phyloP scores from a whole-genome alignment of 1,284 basidiomycete genomes.

The Vanrija humicola region DNA sequence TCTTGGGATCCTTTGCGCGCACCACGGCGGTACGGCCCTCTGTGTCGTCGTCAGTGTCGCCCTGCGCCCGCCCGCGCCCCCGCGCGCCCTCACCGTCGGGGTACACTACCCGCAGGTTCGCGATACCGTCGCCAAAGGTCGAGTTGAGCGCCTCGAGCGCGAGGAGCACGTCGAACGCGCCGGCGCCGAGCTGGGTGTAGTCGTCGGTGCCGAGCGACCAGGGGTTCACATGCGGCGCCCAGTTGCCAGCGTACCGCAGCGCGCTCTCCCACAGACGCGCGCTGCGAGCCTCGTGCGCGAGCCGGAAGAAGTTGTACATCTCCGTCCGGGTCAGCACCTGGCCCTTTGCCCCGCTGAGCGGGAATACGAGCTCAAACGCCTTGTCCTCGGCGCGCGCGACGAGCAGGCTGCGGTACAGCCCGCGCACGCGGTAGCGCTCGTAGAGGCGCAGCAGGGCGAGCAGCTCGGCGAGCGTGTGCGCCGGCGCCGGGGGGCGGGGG shows the following conservation, averaged over 20 bases:
- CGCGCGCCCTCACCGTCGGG: background rate
- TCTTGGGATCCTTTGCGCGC: background rate
- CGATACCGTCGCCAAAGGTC: background rate
- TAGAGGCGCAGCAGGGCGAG: constrained; percentile 3
- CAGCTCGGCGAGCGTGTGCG: constrained; percentile 1
- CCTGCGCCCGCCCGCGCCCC: background rate
- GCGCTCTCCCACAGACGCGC: constrained; percentile 1
- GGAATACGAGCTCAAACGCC: background rate
- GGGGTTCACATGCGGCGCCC: background rate
- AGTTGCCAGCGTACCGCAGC: constrained; percentile 2
- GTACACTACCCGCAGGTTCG: no score
- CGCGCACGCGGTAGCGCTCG: background rate
- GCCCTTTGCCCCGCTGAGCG: background rate
- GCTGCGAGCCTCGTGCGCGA: background rate
- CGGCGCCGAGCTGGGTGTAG: background rate
- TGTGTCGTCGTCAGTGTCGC: background rate
- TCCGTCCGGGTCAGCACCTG: no score
- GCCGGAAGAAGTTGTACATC: background rate
- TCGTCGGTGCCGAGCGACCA: background rate
- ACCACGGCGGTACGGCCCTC: background rate
- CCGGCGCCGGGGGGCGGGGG: background rate
- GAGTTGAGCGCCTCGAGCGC: constrained; percentile 5
- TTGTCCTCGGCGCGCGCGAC: background rate
- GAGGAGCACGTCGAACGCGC: background rate
- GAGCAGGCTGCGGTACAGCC: background rate